Evolutionary conservation across 768 basidiomycete genomes (phyloP), one percentile per base, ranked within the genome.

Genomic region (Hydnum rufescens): DNA sequence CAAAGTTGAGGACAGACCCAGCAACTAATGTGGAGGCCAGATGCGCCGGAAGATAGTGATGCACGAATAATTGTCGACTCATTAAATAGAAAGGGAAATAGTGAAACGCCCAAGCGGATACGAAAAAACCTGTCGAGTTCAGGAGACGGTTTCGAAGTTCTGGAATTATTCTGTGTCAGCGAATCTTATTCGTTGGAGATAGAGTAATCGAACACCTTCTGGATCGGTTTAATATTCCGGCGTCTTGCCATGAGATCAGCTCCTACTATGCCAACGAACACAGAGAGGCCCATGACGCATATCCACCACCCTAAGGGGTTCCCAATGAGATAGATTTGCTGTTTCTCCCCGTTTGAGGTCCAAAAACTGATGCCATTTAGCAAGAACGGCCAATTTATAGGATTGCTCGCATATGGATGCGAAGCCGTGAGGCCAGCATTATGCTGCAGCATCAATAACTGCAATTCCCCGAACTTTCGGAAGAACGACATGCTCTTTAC

Each of bases 321-420:
- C 25, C 95, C 95, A 59, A 92, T 85, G 54, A 97, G 72, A 67
- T 99, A 99, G 51, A 99, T 90, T 65, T 99, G 95, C 64, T 84
- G 80, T 62, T 86, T 80, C 6, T 71, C 70, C 4, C 81, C 80
- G 53, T 73, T 79, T 59, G 85, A 73, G 3, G 95, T 99, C 95
- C 95, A 99, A 74, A 97, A 97, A 62, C 88, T 92, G 68, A 99
- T 97, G 48, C 95, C 95, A 57, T 72, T 87, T 28, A 96, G 67
- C 34, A 90, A 74, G 78, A 97, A 97, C 4, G 95, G 95, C 95
- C 95, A 99, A 63, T 93, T 90, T 66, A 96, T 80, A 3, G 95
- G 90, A n/a, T 73, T 73, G 54, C 84, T 86, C 3, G 95, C 90
- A 63, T 99, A 99, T 39, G 95, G 95, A 63, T 99, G 95, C 3